These are phyloP conservation scores for Eimeria maxima DNA, from an alignment of 169 alveolate species.

Conservation along the genomic window DNA sequence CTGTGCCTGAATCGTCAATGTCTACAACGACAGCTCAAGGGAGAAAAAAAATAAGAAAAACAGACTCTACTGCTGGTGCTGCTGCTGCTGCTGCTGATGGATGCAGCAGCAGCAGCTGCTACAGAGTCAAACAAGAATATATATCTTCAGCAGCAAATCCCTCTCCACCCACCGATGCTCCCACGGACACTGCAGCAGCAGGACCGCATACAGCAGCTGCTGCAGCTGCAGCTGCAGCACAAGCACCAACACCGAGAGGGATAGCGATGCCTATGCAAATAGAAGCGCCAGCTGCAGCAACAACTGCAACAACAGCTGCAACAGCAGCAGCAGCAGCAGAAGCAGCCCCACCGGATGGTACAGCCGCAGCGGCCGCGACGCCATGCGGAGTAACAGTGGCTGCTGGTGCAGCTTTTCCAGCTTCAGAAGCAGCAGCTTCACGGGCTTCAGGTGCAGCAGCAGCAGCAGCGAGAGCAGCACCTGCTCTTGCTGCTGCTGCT, in stretches of 20 bases:
- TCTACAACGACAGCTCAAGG: too few species aligned
- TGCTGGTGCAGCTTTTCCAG: too few species aligned
- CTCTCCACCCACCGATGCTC: neutral
- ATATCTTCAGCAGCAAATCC: neutral
- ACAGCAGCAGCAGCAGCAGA: constrained; percentile 43
- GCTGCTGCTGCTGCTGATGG: neutral
- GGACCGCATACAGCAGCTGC: neutral
- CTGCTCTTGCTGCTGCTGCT: constrained; percentile 2
- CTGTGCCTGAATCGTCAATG: too few species aligned
- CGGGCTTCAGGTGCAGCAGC: neutral
- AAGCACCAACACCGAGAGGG: neutral
- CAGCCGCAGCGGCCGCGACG: neutral
- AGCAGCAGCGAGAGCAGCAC: neutral
- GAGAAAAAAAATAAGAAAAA: too few species aligned
- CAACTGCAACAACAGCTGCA: constrained; percentile 41
- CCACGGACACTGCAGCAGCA: neutral
- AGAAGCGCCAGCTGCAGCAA: neutral
- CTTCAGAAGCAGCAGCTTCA: neutral
- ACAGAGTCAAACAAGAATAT: neutral
- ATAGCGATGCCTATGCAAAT: neutral
- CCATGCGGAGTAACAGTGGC: neutral
- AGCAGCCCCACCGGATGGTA: neutral
- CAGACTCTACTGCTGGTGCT: neutral
- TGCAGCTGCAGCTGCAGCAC: constrained; percentile 9
- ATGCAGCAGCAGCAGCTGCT: constrained; percentile 2